phyloP scores from a whole-genome alignment of 2,329 filamentous ascomycete species.

The Cytospora piceae region DNA sequence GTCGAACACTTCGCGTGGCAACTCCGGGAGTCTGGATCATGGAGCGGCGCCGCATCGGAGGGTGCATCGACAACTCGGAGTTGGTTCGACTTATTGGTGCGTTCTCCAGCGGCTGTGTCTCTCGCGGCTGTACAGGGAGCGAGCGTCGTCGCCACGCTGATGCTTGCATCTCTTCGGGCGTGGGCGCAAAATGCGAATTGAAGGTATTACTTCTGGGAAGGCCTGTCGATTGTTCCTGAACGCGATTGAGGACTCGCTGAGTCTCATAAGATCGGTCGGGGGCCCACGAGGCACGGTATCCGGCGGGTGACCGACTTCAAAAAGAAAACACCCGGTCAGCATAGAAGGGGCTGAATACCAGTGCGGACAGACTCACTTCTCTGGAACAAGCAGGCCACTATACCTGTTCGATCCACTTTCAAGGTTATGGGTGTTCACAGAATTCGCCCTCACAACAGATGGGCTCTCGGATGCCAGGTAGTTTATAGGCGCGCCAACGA shows the following conservation, averaged over 20 bases:
- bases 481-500: conserved; percentile 34
- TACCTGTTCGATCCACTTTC: conserved; percentile 37
- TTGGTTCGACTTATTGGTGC: conserved; percentile 44
- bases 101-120: conserved; percentile 30
- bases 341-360: not conserved
- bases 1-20: conserved; percentile 46
- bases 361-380: conserved; percentile 35
- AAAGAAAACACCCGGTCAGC: conserved; percentile 20
- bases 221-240: conserved; percentile 36
- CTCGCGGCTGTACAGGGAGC: conserved; percentile 37
- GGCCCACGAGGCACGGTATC: conserved; percentile 45
- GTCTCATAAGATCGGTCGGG: conserved; percentile 52
- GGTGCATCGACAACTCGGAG: conserved; percentile 54
- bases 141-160: conserved; percentile 42
- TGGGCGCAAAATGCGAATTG: conserved; percentile 24
- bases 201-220: conserved; percentile 22
- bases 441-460: conserved; percentile 39
- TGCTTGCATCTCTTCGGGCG: conserved; percentile 39
- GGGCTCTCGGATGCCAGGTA: conserved; percentile 26
- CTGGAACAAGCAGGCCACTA: conserved; percentile 35
- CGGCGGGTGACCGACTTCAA: conserved; percentile 40
- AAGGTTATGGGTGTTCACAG: conserved; percentile 35
- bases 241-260: conserved; percentile 47
- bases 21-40: conserved; percentile 54
- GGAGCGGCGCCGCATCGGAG: conserved; percentile 53